Conservation (phyloP, 306 rosid genomes). For the Pueraria montana region DNA sequence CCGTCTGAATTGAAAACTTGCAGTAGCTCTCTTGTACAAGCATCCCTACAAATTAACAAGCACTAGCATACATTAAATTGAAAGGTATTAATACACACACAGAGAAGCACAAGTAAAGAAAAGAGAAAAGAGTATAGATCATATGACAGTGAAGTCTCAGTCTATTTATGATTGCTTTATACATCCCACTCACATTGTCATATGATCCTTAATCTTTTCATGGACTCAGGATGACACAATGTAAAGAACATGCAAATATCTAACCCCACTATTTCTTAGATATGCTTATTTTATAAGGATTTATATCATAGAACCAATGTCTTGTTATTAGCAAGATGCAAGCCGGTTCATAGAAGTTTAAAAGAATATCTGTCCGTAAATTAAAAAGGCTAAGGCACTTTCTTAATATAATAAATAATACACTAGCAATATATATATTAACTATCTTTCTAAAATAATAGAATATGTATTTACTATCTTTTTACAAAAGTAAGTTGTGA, state of each 20-base stretch:
- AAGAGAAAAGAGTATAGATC: background rate
- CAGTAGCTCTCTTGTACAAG: conserved; percentile 88
- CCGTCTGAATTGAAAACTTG: conserved; percentile 92
- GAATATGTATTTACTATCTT: too few relatives aligned
- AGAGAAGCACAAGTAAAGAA: background rate
- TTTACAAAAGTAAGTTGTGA: too few relatives aligned
- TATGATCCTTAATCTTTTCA: too few relatives aligned
- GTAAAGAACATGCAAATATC: conserved; percentile 5
- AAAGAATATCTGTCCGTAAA: too few relatives aligned
- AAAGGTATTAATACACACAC: background rate
- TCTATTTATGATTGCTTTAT: conserved; percentile 22
- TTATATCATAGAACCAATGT: conserved; percentile 19
- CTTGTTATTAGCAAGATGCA: conserved; percentile 20
- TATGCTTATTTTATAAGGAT: conserved; percentile 27
- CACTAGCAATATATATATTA: too few relatives aligned
- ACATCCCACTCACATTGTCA: conserved; percentile 12
- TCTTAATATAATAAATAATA: too few relatives aligned
- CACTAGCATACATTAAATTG: conserved; percentile 50
- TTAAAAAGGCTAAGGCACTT: too few relatives aligned
- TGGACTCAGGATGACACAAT: conserved; percentile 24
- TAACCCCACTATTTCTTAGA: background rate
- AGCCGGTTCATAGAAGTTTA: background rate
- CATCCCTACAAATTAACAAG: conserved; percentile 78
- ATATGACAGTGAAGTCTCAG: conserved; percentile 18
- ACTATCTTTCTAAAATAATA: too few relatives aligned